Evolutionary conservation across 805 yeast species (phyloP).

Genomic region (Pichia thaimueangensis): DNA sequence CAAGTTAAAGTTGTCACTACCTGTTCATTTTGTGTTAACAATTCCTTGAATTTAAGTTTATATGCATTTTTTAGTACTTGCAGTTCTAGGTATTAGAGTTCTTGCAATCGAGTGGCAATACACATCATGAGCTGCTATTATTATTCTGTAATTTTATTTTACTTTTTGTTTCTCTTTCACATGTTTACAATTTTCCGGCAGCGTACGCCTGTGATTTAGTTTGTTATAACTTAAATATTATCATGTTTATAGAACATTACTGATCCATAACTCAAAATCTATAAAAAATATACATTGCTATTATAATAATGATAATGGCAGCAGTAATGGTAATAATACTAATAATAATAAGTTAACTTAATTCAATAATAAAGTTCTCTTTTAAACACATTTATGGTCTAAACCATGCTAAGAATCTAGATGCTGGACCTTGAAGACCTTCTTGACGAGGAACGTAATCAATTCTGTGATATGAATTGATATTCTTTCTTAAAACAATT

Average conservation of each 20-base stretch:
- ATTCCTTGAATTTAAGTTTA: constrained; percentile 50
- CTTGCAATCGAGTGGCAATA: constrained; percentile 38
- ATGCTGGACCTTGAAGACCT: constrained; percentile 58
- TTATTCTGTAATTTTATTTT: too few relatives aligned
- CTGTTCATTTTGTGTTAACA: constrained; percentile 41
- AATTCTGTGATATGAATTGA: constrained; percentile 77
- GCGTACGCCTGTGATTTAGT: too few relatives aligned
- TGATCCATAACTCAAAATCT: too few relatives aligned
- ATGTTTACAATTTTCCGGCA: too few relatives aligned
- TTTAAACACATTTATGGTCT: constrained; percentile 23
- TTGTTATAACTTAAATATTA: too few relatives aligned
- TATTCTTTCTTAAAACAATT: constrained; percentile 82
- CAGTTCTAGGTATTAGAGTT: constrained; percentile 41
- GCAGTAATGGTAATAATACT: too few relatives aligned
- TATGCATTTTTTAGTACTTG: constrained; percentile 42
- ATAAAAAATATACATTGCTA: too few relatives aligned
- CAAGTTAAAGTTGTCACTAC: constrained; percentile 49
- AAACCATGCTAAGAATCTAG: constrained; percentile 54
- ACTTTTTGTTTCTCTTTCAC: too few relatives aligned
- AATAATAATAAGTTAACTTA: neutral
- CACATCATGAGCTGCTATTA: too few relatives aligned
- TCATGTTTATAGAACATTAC: too few relatives aligned
- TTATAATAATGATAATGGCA: too few relatives aligned
- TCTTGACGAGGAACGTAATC: constrained; percentile 74
- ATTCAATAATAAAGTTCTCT: neutral